These are phyloP conservation scores for Nissolia schottii DNA, from an alignment of 306 rosid genomes.

Conservation along the genomic window DNA sequence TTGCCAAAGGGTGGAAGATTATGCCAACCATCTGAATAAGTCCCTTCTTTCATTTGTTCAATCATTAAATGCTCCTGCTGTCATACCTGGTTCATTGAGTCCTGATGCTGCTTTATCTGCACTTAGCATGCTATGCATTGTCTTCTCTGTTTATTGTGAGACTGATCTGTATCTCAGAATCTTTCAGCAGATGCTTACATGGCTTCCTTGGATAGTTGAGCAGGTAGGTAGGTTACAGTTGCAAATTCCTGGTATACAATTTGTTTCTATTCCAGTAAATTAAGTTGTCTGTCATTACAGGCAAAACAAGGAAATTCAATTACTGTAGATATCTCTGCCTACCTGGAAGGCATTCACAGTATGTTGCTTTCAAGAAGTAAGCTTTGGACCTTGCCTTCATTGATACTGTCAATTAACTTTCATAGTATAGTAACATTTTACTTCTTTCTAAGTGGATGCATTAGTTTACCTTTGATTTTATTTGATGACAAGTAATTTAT, in stretches of 20 bases:
- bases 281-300: slow-evolving; percentile 38
- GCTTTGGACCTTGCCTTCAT: slow-evolving; percentile 29
- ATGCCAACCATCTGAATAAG: slow-evolving; percentile 54
- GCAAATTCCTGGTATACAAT: slow-evolving; percentile 13
- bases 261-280: slow-evolving; percentile 22
- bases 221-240: slow-evolving; percentile 54
- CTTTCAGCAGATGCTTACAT: slow-evolving; percentile 69
- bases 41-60: slow-evolving; percentile 56
- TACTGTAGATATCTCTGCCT: slow-evolving; percentile 51
- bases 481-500: slow-evolving; percentile 12
- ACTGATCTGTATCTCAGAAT: slow-evolving; percentile 50
- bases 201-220: slow-evolving; percentile 80
- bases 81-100: slow-evolving; percentile 39
- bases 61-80: slow-evolving; percentile 43
- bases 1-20: slow-evolving; percentile 49
- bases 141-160: slow-evolving; percentile 65
- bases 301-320: slow-evolving; percentile 52
- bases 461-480: slow-evolving; percentile 24
- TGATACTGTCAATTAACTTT: slow-evolving; percentile 18
- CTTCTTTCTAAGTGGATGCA: slow-evolving; percentile 11
- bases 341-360: slow-evolving; percentile 84
- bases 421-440: neutral
- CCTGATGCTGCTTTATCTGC: slow-evolving; percentile 63
- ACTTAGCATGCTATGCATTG: slow-evolving; percentile 82
- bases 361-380: slow-evolving; percentile 71